Percentiles rank a stretch among this genome's conserved stretches.
Conservation (phyloP, 352 stramenopile genomes). For the Pythium brassicae region DNA sequence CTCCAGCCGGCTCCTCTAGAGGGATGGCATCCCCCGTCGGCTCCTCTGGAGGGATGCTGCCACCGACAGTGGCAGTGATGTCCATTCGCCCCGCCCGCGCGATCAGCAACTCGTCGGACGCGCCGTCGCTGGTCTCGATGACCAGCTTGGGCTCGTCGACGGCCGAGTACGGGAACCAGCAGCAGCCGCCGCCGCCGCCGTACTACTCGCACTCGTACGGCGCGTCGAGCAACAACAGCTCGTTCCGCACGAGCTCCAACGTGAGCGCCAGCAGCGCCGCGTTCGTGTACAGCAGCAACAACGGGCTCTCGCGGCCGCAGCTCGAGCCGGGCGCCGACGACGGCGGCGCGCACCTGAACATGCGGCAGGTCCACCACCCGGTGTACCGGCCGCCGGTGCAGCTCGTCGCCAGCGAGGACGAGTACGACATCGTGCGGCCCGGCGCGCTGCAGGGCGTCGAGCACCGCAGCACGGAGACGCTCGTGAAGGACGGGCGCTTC, state of each 20-base stretch:
- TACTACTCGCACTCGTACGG: conserved; percentile 13
- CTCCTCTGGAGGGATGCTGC: too few species aligned
- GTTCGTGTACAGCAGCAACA: conserved; percentile 1
- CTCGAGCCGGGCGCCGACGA: conserved; percentile 2
- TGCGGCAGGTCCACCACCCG: conserved; percentile 6
- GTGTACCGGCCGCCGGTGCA: conserved; percentile 5
- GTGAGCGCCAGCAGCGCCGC: background rate
- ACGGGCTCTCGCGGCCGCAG: conserved; percentile 3
- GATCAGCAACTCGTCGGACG: conserved; percentile 16
- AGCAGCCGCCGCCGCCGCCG: conserved; percentile 14
- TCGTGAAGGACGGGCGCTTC: conserved; percentile 54
- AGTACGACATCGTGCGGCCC: conserved; percentile 76
- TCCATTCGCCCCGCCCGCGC: conserved; percentile 11
- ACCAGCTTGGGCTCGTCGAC: conserved; percentile 17
- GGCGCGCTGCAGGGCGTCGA: conserved; percentile 49
- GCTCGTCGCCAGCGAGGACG: conserved; percentile 24
- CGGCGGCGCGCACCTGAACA: background rate
- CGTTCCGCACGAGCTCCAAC: conserved; percentile 5
- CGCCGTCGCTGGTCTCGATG: conserved; percentile 19
- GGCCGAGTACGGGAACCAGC: conserved; percentile 27
- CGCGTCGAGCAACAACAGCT: conserved; percentile 14
- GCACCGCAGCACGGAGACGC: conserved; percentile 61
- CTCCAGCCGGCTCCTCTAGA: too few species aligned
- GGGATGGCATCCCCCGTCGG: too few species aligned
- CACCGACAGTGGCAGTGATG: conserved; percentile 11